Base-by-base conservation (phyloP, 192 early-diverging fungal genomes). In the Thoreauomyces humboldtii region DNA sequence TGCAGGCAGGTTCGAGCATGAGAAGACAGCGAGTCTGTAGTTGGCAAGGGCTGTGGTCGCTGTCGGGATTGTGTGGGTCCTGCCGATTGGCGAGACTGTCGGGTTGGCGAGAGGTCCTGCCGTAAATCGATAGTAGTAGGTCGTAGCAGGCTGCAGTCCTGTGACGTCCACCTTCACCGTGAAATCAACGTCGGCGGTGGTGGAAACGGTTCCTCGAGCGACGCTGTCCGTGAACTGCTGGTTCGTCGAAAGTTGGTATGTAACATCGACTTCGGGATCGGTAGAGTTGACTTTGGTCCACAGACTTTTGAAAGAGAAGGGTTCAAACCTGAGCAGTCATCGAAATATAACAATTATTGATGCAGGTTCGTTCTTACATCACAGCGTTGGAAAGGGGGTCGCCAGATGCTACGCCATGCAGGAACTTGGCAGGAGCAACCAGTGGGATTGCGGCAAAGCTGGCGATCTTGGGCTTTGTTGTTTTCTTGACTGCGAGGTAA, bases 81-180 rank as follows among this genome's bases (percentile, higher is more conserved):
- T 50, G 11, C 76, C 76, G 21, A 59, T 43, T 17, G 73, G 65
- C 24, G 61, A 69, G 36, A 36, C 31, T 2, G 6, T 41, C 12
- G 4, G 9, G 25, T n/a, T 12, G n/a, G n/a, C n/a, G n/a, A n/a
- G n/a, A n/a, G n/a, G n/a, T n/a, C n/a, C n/a, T n/a, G n/a, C n/a
- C 24, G 57, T 46, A 38, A 70, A 75, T 21, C 59, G 68, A 47
- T 62, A 75, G 61, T 68, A 76, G 69, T 76, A 72, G 56, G 65
- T 61, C 4, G 65, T 68, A 0, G 43, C 31, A 15, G 76, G 76
- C 21, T 41, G 31, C 7, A 78, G 73, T 4, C 66, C 65, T 29
- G 22, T 52, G 22, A 72, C 44, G 42, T 74, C 73, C 24, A 78
- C 53, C 57, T 78, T 78, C 69, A 78, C 73, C 33, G 68, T 73